Evolutionary conservation across 192 early-diverging fungal genomes (phyloP).

Genomic region (Linnemannia zychae): DNA sequence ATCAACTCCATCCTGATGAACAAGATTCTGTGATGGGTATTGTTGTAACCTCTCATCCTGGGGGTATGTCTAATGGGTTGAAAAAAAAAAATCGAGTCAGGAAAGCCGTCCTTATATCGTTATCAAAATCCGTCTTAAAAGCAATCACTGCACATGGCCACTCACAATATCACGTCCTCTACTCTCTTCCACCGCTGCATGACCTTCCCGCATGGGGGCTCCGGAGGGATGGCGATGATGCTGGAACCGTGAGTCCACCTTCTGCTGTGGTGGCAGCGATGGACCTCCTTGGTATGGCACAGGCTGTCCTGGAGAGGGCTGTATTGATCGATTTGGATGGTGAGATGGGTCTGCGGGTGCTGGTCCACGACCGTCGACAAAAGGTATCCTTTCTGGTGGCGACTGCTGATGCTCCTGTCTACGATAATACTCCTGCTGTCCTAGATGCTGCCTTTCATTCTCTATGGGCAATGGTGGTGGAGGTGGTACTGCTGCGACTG

Average conservation of each 20-base stretch:
- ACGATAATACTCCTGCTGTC: slow-evolving; percentile 15
- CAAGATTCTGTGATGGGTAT: background rate
- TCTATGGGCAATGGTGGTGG: background rate
- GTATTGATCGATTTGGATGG: slow-evolving; percentile 7
- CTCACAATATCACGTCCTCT: slow-evolving; percentile 4
- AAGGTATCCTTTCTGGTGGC: background rate
- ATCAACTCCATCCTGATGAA: slow-evolving; percentile 11
- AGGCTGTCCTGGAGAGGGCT: slow-evolving; percentile 9
- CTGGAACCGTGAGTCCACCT: background rate
- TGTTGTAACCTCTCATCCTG: slow-evolving; percentile 19
- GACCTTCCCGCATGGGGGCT: slow-evolving; percentile 7
- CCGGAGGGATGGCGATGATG: slow-evolving; percentile 23
- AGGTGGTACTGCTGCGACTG: background rate
- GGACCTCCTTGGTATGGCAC: background rate
- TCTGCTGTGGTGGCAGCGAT: background rate
- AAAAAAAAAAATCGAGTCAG: background rate
- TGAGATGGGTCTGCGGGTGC: background rate
- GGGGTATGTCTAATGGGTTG: background rate
- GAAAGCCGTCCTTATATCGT: background rate
- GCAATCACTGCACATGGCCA: background rate
- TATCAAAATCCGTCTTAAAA: background rate
- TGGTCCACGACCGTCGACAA: background rate
- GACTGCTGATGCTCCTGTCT: slow-evolving; percentile 13
- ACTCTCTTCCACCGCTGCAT: background rate
- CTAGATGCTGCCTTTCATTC: slow-evolving; percentile 1